Percentiles rank a stretch among this genome's conserved stretches.
These are phyloP conservation scores for Quercus phellos DNA, from an alignment of 331 rosid species.

Conservation along the genomic window DNA sequence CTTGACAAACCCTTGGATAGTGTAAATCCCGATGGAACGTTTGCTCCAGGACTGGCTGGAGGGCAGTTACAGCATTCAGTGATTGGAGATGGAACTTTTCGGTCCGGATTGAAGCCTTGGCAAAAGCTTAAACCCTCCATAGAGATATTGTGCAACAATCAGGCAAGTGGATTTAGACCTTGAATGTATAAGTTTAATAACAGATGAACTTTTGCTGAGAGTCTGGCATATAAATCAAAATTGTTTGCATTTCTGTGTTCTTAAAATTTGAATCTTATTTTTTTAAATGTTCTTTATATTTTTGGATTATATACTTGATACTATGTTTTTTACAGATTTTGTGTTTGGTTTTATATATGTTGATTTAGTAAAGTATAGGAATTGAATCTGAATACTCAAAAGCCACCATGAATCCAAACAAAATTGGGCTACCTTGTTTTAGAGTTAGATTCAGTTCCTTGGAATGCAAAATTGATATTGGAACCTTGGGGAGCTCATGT, in stretches of 20 bases:
- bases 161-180: slow-evolving; percentile 53
- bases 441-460: neutral
- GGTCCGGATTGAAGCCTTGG: slow-evolving; percentile 82
- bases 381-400: neutral
- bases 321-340: too few relatives aligned
- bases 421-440: neutral
- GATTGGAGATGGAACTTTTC: slow-evolving; percentile 75
- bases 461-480: neutral
- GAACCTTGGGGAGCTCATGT: neutral
- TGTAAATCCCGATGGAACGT: slow-evolving; percentile 53
- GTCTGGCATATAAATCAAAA: neutral
- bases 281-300: neutral
- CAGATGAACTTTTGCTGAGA: neutral
- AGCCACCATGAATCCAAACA: neutral
- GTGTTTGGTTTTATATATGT: neutral
- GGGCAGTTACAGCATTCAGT: slow-evolving; percentile 46
- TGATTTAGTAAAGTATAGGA: neutral
- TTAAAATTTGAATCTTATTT: neutral
- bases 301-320: too few relatives aligned
- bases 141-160: slow-evolving; percentile 92
- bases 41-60: slow-evolving; percentile 63
- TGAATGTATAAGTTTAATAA: neutral
- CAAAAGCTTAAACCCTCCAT: slow-evolving; percentile 84
- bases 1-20: slow-evolving; percentile 85
- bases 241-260: neutral